A percentile compares a stretch with the other conserved stretches of the same genome.
phyloP scores from a whole-genome alignment of 2,329 filamentous ascomycete species.

The Neonectria magnoliae region DNA sequence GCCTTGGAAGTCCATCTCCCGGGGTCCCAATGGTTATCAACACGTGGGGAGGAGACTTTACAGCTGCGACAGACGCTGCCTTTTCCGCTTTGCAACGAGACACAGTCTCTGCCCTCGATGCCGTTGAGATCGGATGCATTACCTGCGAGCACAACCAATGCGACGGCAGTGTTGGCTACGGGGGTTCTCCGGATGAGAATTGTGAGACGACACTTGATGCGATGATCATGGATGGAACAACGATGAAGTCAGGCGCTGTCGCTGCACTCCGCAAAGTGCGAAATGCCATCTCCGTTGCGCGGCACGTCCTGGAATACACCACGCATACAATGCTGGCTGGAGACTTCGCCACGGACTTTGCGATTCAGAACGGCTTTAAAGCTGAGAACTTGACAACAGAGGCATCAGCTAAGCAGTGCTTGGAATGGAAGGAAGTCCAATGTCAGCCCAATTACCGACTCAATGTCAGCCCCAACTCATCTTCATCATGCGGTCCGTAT shows the following conservation, averaged over 20 bases:
- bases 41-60: slow-evolving; percentile 65
- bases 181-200: slow-evolving; percentile 64
- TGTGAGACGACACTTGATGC: slow-evolving; percentile 69
- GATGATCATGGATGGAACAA: slow-evolving; percentile 66
- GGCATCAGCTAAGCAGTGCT: slow-evolving; percentile 52
- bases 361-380: slow-evolving; percentile 60
- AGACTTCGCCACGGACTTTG: slow-evolving; percentile 64
- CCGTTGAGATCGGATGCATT: slow-evolving; percentile 61
- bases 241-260: slow-evolving; percentile 64
- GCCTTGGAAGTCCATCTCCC: slow-evolving; percentile 44
- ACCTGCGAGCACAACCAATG: slow-evolving; percentile 63
- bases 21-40: slow-evolving; percentile 62
- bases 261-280: slow-evolving; percentile 60
- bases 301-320: slow-evolving; percentile 62
- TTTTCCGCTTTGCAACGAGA: slow-evolving; percentile 50
- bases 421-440: slow-evolving; percentile 51
- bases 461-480: slow-evolving; percentile 56
- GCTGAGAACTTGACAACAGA: slow-evolving; percentile 56
- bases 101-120: slow-evolving; percentile 57
- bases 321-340: slow-evolving; percentile 62
- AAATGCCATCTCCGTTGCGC: slow-evolving; percentile 60
- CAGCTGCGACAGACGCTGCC: slow-evolving; percentile 61
- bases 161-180: slow-evolving; percentile 64
- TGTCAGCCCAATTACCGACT: slow-evolving; percentile 64
- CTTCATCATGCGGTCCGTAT: slow-evolving; percentile 59